phyloP scores from a whole-genome alignment of 163 green algal genomes.

The Chlorella variabilis region DNA sequence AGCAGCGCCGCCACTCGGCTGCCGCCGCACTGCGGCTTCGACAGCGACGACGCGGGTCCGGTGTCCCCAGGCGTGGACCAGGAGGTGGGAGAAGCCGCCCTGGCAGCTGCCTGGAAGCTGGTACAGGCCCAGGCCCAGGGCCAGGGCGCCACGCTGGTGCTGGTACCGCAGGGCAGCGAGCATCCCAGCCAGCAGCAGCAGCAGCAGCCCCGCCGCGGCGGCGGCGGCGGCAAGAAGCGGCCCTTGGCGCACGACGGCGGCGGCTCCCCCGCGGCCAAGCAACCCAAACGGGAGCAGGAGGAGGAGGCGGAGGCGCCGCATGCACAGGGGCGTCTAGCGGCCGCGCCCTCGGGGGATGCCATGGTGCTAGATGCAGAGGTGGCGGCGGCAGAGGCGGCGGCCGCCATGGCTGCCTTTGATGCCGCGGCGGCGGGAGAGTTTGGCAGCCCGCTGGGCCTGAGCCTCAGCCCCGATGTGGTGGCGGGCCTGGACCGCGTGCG shows the following conservation, averaged over 20 bases:
- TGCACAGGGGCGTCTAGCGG: background rate
- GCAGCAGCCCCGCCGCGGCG: no score
- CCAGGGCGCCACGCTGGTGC: background rate
- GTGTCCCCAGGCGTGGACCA: background rate
- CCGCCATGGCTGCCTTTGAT: background rate
- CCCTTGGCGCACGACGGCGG: background rate
- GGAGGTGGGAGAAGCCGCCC: background rate
- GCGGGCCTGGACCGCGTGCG: background rate
- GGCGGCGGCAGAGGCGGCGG: background rate
- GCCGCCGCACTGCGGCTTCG: background rate
- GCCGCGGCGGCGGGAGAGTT: background rate
- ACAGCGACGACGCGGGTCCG: background rate
- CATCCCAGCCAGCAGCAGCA: background rate
- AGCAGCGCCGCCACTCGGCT: background rate
- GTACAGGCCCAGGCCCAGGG: background rate
- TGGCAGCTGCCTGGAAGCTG: constrained; percentile 5
- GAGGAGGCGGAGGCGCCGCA: background rate
- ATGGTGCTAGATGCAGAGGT: constrained; percentile 14
- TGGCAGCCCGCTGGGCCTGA: background rate
- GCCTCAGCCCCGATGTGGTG: background rate
- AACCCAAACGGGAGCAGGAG: background rate
- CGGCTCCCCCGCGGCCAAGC: background rate
- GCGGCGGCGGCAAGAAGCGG: constrained; percentile 8
- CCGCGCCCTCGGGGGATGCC: background rate
- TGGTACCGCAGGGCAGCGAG: background rate